Conservation (phyloP, 2,329 filamentous ascomycete species). For the Diaporthe australafricana region DNA sequence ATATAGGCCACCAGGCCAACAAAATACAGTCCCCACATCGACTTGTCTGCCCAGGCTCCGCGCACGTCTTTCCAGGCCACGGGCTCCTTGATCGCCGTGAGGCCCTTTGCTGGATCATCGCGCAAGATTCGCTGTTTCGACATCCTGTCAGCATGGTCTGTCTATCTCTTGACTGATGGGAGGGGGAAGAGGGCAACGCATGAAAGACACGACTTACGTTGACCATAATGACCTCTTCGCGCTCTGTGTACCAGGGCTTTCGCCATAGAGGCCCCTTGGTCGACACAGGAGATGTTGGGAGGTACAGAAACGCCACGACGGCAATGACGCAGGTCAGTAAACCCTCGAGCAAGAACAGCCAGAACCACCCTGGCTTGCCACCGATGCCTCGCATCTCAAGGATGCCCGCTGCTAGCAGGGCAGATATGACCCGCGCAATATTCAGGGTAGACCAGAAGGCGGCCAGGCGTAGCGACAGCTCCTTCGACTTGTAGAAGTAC, state of each 20-base stretch:
- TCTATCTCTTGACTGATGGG: neutral
- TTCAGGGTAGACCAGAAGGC: constrained; percentile 73
- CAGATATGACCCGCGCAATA: constrained; percentile 57
- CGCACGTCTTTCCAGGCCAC: constrained; percentile 56
- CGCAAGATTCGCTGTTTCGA: constrained; percentile 56
- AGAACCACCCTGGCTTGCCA: constrained; percentile 66
- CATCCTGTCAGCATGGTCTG: constrained; percentile 18
- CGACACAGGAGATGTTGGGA: constrained; percentile 73
- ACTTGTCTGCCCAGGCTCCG: constrained; percentile 56
- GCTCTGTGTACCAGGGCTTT: constrained; percentile 74
- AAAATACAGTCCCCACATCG: constrained; percentile 63
- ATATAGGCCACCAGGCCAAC: constrained; percentile 62
- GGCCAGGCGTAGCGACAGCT: constrained; percentile 74
- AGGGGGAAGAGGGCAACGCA: neutral
- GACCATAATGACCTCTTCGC: constrained; percentile 77
- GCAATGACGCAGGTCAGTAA: constrained; percentile 64
- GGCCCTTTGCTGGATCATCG: constrained; percentile 65
- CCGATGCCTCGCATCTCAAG: constrained; percentile 62
- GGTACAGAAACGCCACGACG: constrained; percentile 63
- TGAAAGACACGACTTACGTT: constrained; percentile 52
- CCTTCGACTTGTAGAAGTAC: constrained; percentile 78
- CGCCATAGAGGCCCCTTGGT: constrained; percentile 72
- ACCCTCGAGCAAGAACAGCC: constrained; percentile 59
- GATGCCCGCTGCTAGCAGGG: constrained; percentile 58
- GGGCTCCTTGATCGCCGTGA: constrained; percentile 58